Evolutionary conservation across 495 filamentous ascomycete species (phyloP), one percentile per base, ranked within the genome.

Genomic region (Penicillium subrubescens): DNA sequence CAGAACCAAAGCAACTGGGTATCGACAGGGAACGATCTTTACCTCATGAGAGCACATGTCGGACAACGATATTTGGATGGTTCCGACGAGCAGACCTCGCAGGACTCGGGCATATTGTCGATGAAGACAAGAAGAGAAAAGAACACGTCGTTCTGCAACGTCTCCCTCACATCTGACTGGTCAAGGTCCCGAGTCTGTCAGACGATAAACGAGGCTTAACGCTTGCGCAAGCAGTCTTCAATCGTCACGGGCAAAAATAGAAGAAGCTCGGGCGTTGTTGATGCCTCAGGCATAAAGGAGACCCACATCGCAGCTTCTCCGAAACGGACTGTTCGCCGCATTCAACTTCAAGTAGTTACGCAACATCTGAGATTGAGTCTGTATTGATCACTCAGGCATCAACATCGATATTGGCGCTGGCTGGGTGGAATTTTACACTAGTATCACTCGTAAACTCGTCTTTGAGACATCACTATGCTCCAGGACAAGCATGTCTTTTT

Each of bases 21-120:
- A 6, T 4, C 17, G 23, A 12, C 1, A 3, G 50, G 5, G 25
- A 29, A 31, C 23, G 11, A 11, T 31, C 39, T 17, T 11, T 84
- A 90, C 88, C 88, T 89, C 76, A 83, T 81, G 10, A 87, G 63
- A n/a, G 69, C 71, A 69, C 89, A 91, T 34, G 80, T 82, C 3
- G 86, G 84, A 74, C 89, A 91, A 57, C 89, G 88, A 71, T 90
- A 90, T 70, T 87, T 90, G 29, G 76, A 82, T 25, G 75, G 72
- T 51, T 88, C 79, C 55, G 74, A 74, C 56, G 81, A 76, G 74
- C 88, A 91, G 19, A 90, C 84, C 63, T 82, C 82, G 67, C 89
- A 91, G 25, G 65, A 67, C 61, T 65, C 71, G 33, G 78, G 37
- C 75, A 78, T 78, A 59, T 56, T 68, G 25, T 61, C 46, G 53